Percentiles rank a stretch among this genome's conserved stretches.
Evolutionary conservation across 2,329 filamentous ascomycete genomes (phyloP).

Genomic region (Pyrenophora graminea): DNA sequence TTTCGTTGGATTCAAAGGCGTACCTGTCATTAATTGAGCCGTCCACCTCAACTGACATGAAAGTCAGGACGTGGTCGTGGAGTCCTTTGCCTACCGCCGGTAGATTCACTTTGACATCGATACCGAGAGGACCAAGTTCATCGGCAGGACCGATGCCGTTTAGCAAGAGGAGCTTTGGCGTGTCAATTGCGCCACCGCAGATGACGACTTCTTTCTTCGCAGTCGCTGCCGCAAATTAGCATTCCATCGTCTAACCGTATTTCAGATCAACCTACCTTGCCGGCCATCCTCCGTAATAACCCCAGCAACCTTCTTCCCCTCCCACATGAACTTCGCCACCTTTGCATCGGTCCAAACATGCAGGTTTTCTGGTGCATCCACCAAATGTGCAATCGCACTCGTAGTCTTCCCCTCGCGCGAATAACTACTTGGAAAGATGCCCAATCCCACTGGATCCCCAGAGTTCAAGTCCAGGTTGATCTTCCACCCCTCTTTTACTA

Average conservation of each 20-base stretch:
- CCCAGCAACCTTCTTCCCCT: conserved; percentile 35
- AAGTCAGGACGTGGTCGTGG: conserved; percentile 51
- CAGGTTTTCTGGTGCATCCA: conserved; percentile 56
- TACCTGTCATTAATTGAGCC: conserved; percentile 45
- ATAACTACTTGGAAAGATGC: conserved; percentile 45
- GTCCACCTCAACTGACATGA: conserved; percentile 53
- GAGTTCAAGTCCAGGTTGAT: conserved; percentile 60
- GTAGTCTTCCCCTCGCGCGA: conserved; percentile 40
- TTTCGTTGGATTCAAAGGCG: conserved; percentile 42
- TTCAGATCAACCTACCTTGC: conserved; percentile 30
- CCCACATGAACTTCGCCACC: conserved; percentile 45
- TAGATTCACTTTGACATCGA: conserved; percentile 48
- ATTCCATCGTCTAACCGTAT: neutral
- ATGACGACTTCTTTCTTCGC: conserved; percentile 43
- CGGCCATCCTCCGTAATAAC: conserved; percentile 35
- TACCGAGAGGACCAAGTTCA: conserved; percentile 49
- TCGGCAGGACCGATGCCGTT: conserved; percentile 54
- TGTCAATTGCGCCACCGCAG: conserved; percentile 40
- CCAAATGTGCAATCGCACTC: conserved; percentile 42
- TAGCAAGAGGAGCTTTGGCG: conserved; percentile 50
- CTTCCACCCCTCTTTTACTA: conserved; percentile 59
- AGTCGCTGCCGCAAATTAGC: conserved; percentile 16
- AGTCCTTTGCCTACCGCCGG: conserved; percentile 53
- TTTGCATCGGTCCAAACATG: conserved; percentile 55
- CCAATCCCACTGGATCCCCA: conserved; percentile 37